Evolutionary conservation across 2,329 filamentous ascomycete species (phyloP), one percentile per base, ranked within the genome.

Genomic region (Graphiopsis chlorocephala): DNA sequence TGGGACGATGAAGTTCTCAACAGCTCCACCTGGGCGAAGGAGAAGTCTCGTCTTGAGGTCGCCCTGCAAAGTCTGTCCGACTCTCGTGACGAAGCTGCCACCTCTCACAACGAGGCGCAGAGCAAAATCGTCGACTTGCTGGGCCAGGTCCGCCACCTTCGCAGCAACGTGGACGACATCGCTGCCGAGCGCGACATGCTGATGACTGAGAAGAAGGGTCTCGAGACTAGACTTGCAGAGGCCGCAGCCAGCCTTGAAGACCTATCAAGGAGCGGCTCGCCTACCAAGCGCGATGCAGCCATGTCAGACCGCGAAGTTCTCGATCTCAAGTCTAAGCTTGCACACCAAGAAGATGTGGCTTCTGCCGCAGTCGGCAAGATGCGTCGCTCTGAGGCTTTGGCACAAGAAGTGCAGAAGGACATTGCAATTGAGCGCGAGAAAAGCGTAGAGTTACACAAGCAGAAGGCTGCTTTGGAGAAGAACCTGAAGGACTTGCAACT

Each of bases 1-100:
- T 98, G 95, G 94, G 95, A 99, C 73, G 92, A 98, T 72, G 94
- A 99, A 79, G 92, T 98, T 12, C 86, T 98, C 71, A 98, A 98
- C 80, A 96, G 92, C 78, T 96, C 93, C 17, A 97, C 94, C 0
- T 98, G 95, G 93, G 93, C 93, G 14, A 99, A 99, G 81, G 94
- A 99, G 80, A 98, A 98, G 82, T 86, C 92, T 17, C 89, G 94
- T 17, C 84, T 99, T 47, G 94, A 98, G 76, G 88, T 93, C 66
- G 96, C 93, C 5, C 83, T 99, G 63, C 88, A 94, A 59, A 93
- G 97, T 75, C 86, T 98, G 33, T 90, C 91, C 12, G 89, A 91
- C 57, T 96, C 93, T n/a, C 88, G 94, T 2, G 94, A 99, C 69
- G 95, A 99, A 77, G 94, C 95, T 11, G 90, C 93, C 59, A 89